Conservation (phyloP, 2,329 filamentous ascomycete species). For the Phaeosphaeriaceae sp. region DNA sequence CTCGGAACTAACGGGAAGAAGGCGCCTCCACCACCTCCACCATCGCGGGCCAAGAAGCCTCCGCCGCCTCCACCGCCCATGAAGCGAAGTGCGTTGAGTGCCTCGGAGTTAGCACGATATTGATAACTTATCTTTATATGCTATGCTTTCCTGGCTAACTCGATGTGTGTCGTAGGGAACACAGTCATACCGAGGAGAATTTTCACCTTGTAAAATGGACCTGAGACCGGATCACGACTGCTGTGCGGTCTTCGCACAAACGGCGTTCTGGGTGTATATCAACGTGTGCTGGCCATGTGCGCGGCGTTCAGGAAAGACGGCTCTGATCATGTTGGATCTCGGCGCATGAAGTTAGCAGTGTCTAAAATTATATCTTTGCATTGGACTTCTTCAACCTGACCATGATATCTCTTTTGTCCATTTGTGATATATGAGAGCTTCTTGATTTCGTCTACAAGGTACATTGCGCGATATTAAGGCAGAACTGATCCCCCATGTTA, state of each 20-base stretch:
- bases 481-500: constrained; percentile 3
- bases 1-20: constrained; percentile 53
- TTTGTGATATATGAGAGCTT: not conserved
- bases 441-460: not conserved
- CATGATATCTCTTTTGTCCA: not conserved
- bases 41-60: constrained; percentile 69
- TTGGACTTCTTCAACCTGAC: not conserved
- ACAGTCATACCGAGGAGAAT: constrained; percentile 19
- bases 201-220: constrained; percentile 17
- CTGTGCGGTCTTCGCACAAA: constrained; percentile 29
- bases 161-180: constrained; percentile 19
- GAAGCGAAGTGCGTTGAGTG: constrained; percentile 63
- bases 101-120: constrained; percentile 46
- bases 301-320: constrained; percentile 9
- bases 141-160: constrained; percentile 20
- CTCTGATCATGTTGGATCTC: not conserved
- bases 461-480: not conserved
- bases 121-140: constrained; percentile 22
- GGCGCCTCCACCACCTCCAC: constrained; percentile 64
- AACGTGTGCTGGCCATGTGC: not conserved
- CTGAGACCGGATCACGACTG: constrained; percentile 18
- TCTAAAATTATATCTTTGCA: not conserved
- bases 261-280: constrained; percentile 10
- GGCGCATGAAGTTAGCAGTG: not conserved
- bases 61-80: constrained; percentile 69